These are phyloP conservation scores for Cerrena zonata DNA, from an alignment of 1,284 basidiomycete genomes.

Conservation along the genomic window DNA sequence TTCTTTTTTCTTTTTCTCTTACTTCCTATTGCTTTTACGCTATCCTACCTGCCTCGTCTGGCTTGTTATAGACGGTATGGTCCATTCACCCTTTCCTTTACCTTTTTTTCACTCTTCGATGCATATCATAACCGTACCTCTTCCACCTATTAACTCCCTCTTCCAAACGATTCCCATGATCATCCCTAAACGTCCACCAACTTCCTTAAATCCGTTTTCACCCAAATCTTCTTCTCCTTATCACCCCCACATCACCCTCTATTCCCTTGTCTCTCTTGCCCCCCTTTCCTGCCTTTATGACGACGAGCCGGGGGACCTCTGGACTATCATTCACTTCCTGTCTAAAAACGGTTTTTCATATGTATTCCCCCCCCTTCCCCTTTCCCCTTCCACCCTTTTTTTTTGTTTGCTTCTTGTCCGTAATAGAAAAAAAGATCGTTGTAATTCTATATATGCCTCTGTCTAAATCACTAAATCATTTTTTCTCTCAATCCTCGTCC, in stretches of 20 bases:
- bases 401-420: slow-evolving; percentile 4
- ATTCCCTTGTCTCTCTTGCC: background rate
- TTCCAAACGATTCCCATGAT: too few relatives aligned
- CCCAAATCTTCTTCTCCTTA: too few relatives aligned
- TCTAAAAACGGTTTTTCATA: background rate
- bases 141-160: too few relatives aligned
- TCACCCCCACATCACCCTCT: too few relatives aligned
- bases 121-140: too few relatives aligned
- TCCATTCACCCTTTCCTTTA: too few relatives aligned
- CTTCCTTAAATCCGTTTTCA: too few relatives aligned
- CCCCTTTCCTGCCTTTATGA: too few relatives aligned
- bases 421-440: slow-evolving; percentile 26
- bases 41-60: too few relatives aligned
- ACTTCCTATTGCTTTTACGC: slow-evolving; percentile 2
- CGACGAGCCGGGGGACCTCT: background rate
- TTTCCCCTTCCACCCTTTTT: slow-evolving; percentile 3
- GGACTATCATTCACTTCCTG: slow-evolving; percentile 11
- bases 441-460: slow-evolving; percentile 29
- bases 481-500: background rate
- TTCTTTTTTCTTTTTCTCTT: slow-evolving; percentile 3
- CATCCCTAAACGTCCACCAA: too few relatives aligned
- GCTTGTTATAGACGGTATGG: too few relatives aligned
- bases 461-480: slow-evolving; percentile 7
- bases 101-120: too few relatives aligned
- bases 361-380: background rate